Base-by-base conservation (phyloP, 148 eudicot genomes). In the Suaeda aralocaspica region DNA sequence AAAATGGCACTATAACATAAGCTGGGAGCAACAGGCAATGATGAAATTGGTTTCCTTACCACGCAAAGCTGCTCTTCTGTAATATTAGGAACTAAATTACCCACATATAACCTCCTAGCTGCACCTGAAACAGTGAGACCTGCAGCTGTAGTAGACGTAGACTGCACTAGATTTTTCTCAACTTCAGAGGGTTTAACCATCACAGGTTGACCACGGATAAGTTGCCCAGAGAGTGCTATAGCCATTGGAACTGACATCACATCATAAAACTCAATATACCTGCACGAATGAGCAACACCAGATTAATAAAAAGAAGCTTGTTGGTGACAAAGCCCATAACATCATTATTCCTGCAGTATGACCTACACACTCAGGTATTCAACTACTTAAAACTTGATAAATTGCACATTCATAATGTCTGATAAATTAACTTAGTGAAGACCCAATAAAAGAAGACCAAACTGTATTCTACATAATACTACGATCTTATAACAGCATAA, bases 101-200 rank as follows among this genome's bases (percentile, higher is more conserved):
- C 91, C 75, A 92, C 92, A 77, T 92, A 90, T 59, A 92, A 79
- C 84, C 81, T 86, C 76, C 94, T 78, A 33, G 89, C 96, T 49
- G 85, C 88, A 60, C 84, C 98, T 14, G 93, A 79, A 55, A 83
- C 96, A 34, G 80, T 74, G 52, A 70, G 78, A 56, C 76, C 82
- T 21, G 82, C 86, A 64, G 84, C 89, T 62, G 82, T 82, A 33
- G 81, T 74, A 51, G 89, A 55, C 34, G 87, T 72, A 26, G 96
- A 83, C 79, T 90, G 94, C 61, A 86, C 94, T 74, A 90, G 83
- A 72, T 92, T 92, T 82, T 92, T 92, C 82, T 92, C 98, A 69
- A 94, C 98, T 87, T 90, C 96, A 63, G 96, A 92, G 49, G 98
- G 98, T 56, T 90, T 92, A 71, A 92, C 98, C 96, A 92, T 92